phyloP scores from a whole-genome alignment of 2,329 filamentous ascomycete genomes.

The Ascochyta koolunga region DNA sequence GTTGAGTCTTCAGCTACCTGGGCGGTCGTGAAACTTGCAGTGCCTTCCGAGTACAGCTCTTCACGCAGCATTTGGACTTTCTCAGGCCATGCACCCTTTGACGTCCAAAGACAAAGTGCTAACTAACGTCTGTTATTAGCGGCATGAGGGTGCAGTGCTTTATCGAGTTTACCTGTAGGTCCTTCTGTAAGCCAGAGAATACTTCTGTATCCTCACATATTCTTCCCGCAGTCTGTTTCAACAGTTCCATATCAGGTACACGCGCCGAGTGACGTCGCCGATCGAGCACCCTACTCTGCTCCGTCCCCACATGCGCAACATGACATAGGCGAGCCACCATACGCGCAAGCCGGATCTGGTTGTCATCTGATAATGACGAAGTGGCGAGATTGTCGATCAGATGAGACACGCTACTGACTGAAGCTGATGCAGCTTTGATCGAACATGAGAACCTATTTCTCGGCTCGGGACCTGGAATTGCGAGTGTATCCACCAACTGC shows the following conservation, averaged over 20 bases:
- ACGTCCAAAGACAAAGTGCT: constrained; percentile 43
- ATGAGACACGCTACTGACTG: constrained; percentile 25
- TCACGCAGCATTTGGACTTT: constrained; percentile 29
- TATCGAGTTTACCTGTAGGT: constrained; percentile 39
- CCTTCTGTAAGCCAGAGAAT: constrained; percentile 30
- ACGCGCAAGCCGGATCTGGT: constrained; percentile 34
- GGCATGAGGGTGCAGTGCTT: neutral
- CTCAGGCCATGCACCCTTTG: constrained; percentile 32
- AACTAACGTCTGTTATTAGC: constrained; percentile 34
- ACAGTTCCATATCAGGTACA: neutral
- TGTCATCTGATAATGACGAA: constrained; percentile 22
- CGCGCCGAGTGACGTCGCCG: neutral
- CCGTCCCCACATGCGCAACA: neutral
- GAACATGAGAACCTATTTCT: constrained; percentile 19
- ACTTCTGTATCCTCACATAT: constrained; percentile 28
- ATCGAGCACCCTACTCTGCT: neutral
- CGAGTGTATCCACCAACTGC: constrained; percentile 27
- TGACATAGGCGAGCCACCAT: constrained; percentile 28
- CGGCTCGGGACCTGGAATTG: constrained; percentile 6
- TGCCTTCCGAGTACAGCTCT: constrained; percentile 27
- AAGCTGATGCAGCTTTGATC: constrained; percentile 27
- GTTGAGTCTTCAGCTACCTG: constrained; percentile 29
- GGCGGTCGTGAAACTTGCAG: constrained; percentile 28
- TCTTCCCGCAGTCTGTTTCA: constrained; percentile 3
- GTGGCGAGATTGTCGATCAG: constrained; percentile 25